Evolutionary conservation across 768 basidiomycete genomes (phyloP), one percentile per base, ranked within the genome.

Genomic region (Termitomyces sp.): DNA sequence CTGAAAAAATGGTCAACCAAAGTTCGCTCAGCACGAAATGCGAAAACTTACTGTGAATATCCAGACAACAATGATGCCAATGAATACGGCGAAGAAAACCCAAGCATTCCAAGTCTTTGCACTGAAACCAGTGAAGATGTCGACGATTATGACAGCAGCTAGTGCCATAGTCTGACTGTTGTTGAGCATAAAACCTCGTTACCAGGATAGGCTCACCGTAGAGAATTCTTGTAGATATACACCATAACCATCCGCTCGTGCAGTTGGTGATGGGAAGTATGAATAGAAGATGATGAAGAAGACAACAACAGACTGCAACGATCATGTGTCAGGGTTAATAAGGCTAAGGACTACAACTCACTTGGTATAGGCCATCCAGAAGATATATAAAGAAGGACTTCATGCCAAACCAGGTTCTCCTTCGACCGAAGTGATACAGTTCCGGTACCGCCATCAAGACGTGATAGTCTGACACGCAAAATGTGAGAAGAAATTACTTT

Each of bases 391-490:
- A 54, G 30, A 77, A 89, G 41, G 61, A 82, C 87, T 76, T 96
- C 90, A 65, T 65, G 16, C 87, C 83, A 66, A 96, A 99, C 82
- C 90, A 94, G 40, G 75, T 79, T 23, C 88, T 87, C 66, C 87
- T 79, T 17, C 93, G 81, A 34, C 94, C 94, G 65, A 82, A 86
- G 52, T 82, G 83, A 70, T 99, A 99, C 17, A 98, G 74, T 68
- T 94, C 90, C 2, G 96, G 96, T 12, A 98, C 74, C 6, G 83
- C 82, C 91, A 98, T 95, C 43, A 99, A 79, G 21, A 88, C 79
- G 59, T 88, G 83, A 41, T 87, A 85, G 63, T 95, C 94, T 88
- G 56, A 5, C 32, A 21, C 42, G 17, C 19, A 16, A 41, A 14
- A 12, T 32, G 16, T 66, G 25, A 63, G 46, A 34, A n/a, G 30